Evolutionary conservation across 2,329 filamentous ascomycete species (phyloP).

Genomic region (Camillea tinctor): DNA sequence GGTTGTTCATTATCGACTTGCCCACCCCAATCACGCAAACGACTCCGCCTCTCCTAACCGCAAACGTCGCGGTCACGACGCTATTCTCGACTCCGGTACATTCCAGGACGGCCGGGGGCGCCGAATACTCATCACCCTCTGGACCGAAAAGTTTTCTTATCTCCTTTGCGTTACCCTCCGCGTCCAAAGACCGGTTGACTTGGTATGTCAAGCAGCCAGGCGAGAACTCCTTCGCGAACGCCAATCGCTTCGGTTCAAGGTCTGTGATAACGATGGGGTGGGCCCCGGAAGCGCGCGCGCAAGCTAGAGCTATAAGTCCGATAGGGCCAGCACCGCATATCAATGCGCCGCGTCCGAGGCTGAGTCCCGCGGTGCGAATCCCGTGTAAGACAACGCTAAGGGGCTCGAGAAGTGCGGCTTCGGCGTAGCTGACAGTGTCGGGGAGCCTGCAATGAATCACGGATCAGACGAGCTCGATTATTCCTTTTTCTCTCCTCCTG

Average conservation of each 20-base stretch:
- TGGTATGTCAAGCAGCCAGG: slow-evolving; percentile 51
- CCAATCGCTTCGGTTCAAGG: slow-evolving; percentile 51
- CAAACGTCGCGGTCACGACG: slow-evolving; percentile 54
- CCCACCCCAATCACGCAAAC: slow-evolving; percentile 64
- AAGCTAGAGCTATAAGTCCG: slow-evolving; percentile 54
- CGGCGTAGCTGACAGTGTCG: slow-evolving; percentile 49
- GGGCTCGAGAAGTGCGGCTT: slow-evolving; percentile 61
- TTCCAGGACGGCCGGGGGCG: slow-evolving; percentile 56
- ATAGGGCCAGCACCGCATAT: slow-evolving; percentile 62
- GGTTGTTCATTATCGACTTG: slow-evolving; percentile 56
- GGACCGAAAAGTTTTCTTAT: slow-evolving; percentile 47
- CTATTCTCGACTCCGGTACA: slow-evolving; percentile 64
- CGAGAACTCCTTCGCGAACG: slow-evolving; percentile 54
- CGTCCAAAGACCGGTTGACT: slow-evolving; percentile 41
- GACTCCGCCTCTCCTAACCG: slow-evolving; percentile 52
- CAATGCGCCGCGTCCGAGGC: slow-evolving; percentile 51
- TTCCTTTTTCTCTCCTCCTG: too few relatives aligned
- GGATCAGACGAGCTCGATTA: background rate
- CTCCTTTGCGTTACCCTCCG: slow-evolving; percentile 45
- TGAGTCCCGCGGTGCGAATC: slow-evolving; percentile 48
- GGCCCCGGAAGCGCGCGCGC: slow-evolving; percentile 57
- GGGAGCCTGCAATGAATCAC: slow-evolving; percentile 36
- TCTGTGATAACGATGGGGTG: slow-evolving; percentile 62
- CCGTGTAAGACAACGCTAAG: slow-evolving; percentile 60
- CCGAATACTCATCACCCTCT: slow-evolving; percentile 45